Conservation (phyloP, 1,284 basidiomycete species). For the Mycosarcoma maydis region DNA sequence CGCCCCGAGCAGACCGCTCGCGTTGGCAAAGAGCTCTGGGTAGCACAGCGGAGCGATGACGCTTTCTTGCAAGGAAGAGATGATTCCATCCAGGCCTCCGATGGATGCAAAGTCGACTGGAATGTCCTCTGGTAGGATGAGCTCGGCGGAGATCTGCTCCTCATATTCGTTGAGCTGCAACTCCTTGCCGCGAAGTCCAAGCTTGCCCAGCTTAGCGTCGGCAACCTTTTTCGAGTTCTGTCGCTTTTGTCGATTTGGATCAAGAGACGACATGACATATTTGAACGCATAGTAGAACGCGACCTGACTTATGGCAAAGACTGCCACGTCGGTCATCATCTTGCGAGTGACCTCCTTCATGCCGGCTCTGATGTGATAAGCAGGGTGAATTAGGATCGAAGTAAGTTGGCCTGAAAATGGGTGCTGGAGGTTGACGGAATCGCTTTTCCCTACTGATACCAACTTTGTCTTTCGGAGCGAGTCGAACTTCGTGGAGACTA, state of each 20-base stretch:
- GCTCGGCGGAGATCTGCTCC: slow-evolving; percentile 71
- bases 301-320: slow-evolving; percentile 64
- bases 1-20: slow-evolving; percentile 71
- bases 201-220: slow-evolving; percentile 61
- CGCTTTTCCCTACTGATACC: too few relatives aligned
- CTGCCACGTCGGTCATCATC: slow-evolving; percentile 62
- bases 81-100: slow-evolving; percentile 93
- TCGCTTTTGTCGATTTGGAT: slow-evolving; percentile 66
- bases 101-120: slow-evolving; percentile 73
- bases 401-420: too few relatives aligned
- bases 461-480: too few relatives aligned
- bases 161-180: slow-evolving; percentile 65
- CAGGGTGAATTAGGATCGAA: too few relatives aligned
- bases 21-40: slow-evolving; percentile 81
- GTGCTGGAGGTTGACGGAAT: too few relatives aligned
- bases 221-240: slow-evolving; percentile 63
- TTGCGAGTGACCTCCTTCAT: slow-evolving; percentile 62
- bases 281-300: slow-evolving; percentile 68
- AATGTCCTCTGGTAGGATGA: slow-evolving; percentile 70
- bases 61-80: slow-evolving; percentile 89
- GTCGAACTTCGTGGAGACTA: too few relatives aligned
- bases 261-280: slow-evolving; percentile 67
- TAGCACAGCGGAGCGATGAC: slow-evolving; percentile 95
- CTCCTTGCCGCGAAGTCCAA: slow-evolving; percentile 54
- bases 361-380: too few relatives aligned